These are phyloP conservation scores for Cyberlindnera misumaiensis DNA, from an alignment of 805 yeast species.

Conservation along the genomic window DNA sequence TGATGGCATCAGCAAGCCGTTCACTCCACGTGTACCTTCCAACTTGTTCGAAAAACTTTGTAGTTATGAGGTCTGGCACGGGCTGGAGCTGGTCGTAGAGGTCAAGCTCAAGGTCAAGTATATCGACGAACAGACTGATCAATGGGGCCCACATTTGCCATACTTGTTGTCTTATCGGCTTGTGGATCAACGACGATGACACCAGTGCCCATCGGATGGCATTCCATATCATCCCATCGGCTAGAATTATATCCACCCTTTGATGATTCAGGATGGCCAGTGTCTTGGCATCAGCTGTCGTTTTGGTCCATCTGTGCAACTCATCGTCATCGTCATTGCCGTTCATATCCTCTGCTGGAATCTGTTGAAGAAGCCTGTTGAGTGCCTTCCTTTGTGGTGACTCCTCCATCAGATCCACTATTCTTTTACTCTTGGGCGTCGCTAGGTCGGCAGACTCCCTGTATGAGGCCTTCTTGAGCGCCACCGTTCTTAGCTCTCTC, in stretches of 20 bases:
- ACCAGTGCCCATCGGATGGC: conserved; percentile 26
- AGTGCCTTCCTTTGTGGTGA: conserved; percentile 21
- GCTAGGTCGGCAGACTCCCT: conserved; percentile 3
- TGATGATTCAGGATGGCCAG: conserved; percentile 19
- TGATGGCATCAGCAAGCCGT: conserved; percentile 9
- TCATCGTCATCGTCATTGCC: conserved; percentile 2
- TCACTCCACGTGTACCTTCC: conserved; percentile 10
- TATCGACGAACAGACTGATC: conserved; percentile 13
- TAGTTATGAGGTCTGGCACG: conserved; percentile 5
- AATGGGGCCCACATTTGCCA: conserved; percentile 21
- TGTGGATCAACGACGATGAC: conserved; percentile 1
- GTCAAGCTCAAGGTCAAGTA: conserved; percentile 10
- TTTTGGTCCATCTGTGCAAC: conserved; percentile 2
- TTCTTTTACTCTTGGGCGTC: conserved; percentile 1
- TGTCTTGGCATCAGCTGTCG: conserved; percentile 14
- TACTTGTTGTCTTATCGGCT: conserved; percentile 6
- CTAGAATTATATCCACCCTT: conserved; percentile 20
- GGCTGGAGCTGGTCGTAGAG: conserved; percentile 1
- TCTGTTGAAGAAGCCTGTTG: conserved; percentile 5
- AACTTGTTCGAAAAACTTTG: conserved; percentile 8
- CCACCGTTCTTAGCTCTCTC: conserved; percentile 9
- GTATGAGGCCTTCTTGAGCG: conserved; percentile 8
- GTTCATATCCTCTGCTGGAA: neutral
- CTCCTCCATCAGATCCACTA: conserved; percentile 2
- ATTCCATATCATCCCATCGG: conserved; percentile 19